Conservation (phyloP, 2,329 filamentous ascomycete species). For the Podosphaera fusca region DNA sequence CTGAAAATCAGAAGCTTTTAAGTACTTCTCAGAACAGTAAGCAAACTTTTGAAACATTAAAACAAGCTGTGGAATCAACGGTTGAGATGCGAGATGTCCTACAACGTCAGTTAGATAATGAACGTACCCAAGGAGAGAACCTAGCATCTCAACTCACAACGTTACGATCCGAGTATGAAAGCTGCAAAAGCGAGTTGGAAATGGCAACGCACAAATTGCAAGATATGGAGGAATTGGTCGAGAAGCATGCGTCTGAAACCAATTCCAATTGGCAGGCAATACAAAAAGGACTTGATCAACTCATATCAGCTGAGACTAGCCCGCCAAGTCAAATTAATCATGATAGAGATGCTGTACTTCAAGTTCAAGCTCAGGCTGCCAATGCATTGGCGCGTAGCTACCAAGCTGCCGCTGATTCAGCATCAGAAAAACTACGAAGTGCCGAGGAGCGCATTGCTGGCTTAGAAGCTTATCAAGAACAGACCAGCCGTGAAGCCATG, state of each 20-base stretch:
- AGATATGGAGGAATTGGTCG: conserved; percentile 71
- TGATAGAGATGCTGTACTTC: conserved; percentile 49
- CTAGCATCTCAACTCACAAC: conserved; percentile 54
- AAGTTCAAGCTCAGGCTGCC: conserved; percentile 56
- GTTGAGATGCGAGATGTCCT: conserved; percentile 52
- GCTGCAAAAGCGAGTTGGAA: conserved; percentile 55
- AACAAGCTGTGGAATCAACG: conserved; percentile 57
- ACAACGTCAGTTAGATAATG: conserved; percentile 64
- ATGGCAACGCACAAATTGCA: conserved; percentile 48
- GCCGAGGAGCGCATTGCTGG: conserved; percentile 95
- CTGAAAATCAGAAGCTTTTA: conserved; percentile 42
- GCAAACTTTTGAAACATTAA: conserved; percentile 49
- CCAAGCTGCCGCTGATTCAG: conserved; percentile 65
- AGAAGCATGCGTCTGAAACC: conserved; percentile 72
- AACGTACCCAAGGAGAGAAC: conserved; percentile 51
- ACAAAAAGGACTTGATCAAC: conserved; percentile 58
- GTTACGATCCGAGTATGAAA: conserved; percentile 64
- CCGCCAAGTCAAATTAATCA: conserved; percentile 22
- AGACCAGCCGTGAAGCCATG: conserved; percentile 81
- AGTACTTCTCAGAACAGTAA: conserved; percentile 46
- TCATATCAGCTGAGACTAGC: conserved; percentile 23
- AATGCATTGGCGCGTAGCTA: conserved; percentile 69
- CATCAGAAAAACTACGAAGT: conserved; percentile 69
- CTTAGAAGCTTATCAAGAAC: conserved; percentile 89
- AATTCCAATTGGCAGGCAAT: conserved; percentile 65